Base-by-base conservation (phyloP, 306 rosid genomes). In the Quercus agrifolia region DNA sequence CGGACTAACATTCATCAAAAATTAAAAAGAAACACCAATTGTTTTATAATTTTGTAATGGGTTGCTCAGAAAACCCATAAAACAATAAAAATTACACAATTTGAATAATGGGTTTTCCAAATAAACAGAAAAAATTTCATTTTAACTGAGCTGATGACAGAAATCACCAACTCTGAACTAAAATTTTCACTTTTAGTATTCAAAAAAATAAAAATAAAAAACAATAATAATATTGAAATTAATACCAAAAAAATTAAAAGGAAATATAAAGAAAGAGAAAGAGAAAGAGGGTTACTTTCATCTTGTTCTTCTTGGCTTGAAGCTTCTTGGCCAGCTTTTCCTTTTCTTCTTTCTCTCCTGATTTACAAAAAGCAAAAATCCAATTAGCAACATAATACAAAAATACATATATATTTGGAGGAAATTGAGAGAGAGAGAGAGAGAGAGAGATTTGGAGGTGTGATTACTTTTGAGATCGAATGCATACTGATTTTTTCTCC, bases 381-480 rank as follows among this genome's bases (percentile, higher is more conserved):
- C 9, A 30, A 76, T 44, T 9, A 75, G 57, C 57, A 44, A 64
- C n/a, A 73, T 21, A 51, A 83, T 31, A 55, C 17, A 49, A 71
- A 15, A 19, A 33, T 31, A 31, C 6, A 18, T 5, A 30, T 5
- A 23, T 6, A 25, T 21, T 55, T 11, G 68, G 0, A 30, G 0
- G 19, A 7, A 49, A 58, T 6, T 28, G 6, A 69, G 2, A 56
- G 7, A 25, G 28, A 15, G 74, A n/a, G n/a, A 46, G 51, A 55
- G 4, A 25, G 20, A 15, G 73, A 28, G 52, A 49, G 21, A 3
- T 9, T 30, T 19, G 58, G 14, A 27, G 54, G n/a, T 28, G 21
- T 28, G 28, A n/a, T 77, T 90, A 94, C 99, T 92, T 85, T 20
- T 81, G 78, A 94, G 97, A 69, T 94, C 92, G 80, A 94, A 94